Evolutionary conservation across 768 basidiomycete genomes (phyloP).

Genomic region (Calvatia gigantea): DNA sequence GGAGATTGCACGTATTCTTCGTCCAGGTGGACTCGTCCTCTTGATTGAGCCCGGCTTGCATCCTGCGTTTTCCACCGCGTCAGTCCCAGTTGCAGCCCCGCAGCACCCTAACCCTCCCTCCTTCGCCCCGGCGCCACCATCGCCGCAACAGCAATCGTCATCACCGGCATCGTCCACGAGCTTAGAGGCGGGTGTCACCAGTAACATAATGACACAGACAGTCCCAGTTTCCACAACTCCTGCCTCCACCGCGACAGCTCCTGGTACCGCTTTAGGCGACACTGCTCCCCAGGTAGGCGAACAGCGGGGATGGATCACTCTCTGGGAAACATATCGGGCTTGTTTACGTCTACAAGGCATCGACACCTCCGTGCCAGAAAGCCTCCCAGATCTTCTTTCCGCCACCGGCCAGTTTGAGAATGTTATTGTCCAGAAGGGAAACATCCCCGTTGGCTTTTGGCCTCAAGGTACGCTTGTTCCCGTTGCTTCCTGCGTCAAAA

Average conservation of each 20-base stretch:
- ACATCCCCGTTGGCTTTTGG: slow-evolving; percentile 70
- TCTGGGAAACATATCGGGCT: slow-evolving; percentile 60
- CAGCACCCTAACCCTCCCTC: slow-evolving; percentile 13
- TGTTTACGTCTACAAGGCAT: slow-evolving; percentile 50
- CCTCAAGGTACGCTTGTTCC: slow-evolving; percentile 43
- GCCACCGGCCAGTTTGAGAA: slow-evolving; percentile 52
- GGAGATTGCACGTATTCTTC: slow-evolving; percentile 63
- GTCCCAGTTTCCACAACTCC: neutral
- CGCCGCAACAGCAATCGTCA: neutral
- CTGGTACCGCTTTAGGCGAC: neutral
- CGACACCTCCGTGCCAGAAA: slow-evolving; percentile 55
- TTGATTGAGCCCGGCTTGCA: slow-evolving; percentile 58
- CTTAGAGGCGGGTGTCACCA: slow-evolving; percentile 29
- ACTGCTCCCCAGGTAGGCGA: neutral
- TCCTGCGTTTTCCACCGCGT: slow-evolving; percentile 30
- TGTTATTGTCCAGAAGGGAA: slow-evolving; percentile 50
- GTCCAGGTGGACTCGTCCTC: slow-evolving; percentile 67
- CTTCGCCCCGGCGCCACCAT: neutral
- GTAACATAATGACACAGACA: slow-evolving; percentile 12
- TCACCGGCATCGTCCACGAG: neutral
- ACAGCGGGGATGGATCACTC: slow-evolving; percentile 49
- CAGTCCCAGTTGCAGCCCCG: slow-evolving; percentile 14
- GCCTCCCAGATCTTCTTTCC: slow-evolving; percentile 47
- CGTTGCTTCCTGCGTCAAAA: neutral
- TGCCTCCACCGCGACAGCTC: neutral